Evolutionary conservation across 1,284 basidiomycete genomes (phyloP), one percentile per base, ranked within the genome.

Genomic region (Xerocomus amazonicus): DNA sequence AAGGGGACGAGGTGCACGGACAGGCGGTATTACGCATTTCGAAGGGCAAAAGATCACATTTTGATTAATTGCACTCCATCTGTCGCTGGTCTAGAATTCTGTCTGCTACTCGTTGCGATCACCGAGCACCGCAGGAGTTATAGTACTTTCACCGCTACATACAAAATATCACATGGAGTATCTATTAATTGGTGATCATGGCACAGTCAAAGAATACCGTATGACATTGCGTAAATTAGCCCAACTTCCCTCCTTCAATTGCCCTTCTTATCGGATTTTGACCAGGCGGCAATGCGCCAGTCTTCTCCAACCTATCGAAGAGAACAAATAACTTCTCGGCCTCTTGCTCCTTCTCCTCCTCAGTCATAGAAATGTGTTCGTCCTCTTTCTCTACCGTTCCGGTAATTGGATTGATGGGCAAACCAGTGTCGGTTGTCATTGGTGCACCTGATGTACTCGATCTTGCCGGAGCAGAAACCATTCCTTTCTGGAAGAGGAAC

Each of bases 271-370:
- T 79, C 9, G 87, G 87, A 65, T 90, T 90, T 58, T 84, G 81
- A 40, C 70, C 73, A 19, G 80, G 71, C 13, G 78, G 73, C 46
- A 90, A 62, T 43, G 81, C 78, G 14, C 87, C 87, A 33, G 73
- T 86, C 66, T 75, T 81, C 66, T 93, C 89, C 59, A 97, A 73
- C 44, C 92, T 74, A 56, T 96, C 90, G 63, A 97, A 97, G 16
- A 97, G 74, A 23, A 87, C 83, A 62, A 96, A 92, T 39, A 97
- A 72, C 62, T 85, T 86, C 71, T 96, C 93, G 40, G 92, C 88
- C 71, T 97, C 94, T 13, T 73, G 73, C 63, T 95, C 90, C 67
- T 93, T 94, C 73, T 97, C 92, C 62, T 93, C 92, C 17, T 93
- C 85, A 0, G 89, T 86, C 92, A 97, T 93, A 37, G 84, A 79